phyloP scores from a whole-genome alignment of 768 basidiomycete species.

The Suillus tomentosus region DNA sequence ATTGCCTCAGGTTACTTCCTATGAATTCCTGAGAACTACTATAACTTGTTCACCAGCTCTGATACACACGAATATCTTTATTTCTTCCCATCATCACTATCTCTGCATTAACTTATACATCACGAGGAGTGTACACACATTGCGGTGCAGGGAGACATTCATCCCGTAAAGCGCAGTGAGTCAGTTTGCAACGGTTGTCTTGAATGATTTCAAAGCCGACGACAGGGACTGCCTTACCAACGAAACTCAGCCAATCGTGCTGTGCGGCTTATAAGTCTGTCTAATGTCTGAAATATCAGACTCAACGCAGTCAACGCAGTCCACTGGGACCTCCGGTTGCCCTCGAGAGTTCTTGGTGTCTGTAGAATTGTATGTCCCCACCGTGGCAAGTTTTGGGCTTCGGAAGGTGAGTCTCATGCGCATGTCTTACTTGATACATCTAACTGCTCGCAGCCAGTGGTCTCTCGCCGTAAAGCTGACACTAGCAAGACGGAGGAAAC shows the following conservation, averaged over 20 bases:
- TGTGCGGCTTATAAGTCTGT: neutral
- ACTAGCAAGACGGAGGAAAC: slow-evolving; percentile 51
- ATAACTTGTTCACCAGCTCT: neutral
- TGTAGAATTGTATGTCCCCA: slow-evolving; percentile 63
- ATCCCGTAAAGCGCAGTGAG: neutral
- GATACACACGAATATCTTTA: slow-evolving; percentile 8
- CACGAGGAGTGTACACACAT: neutral
- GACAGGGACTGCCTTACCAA: neutral
- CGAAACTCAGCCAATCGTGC: slow-evolving; percentile 1
- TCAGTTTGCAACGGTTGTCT: neutral
- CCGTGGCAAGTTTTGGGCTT: slow-evolving; percentile 47
- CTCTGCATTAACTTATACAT: neutral
- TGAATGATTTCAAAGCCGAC: neutral
- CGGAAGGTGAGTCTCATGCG: slow-evolving; percentile 54
- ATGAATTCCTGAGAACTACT: slow-evolving; percentile 4
- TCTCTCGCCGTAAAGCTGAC: slow-evolving; percentile 55
- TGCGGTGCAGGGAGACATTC: neutral
- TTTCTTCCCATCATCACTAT: slow-evolving; percentile 4
- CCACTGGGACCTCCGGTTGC: slow-evolving; percentile 14
- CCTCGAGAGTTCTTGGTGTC: slow-evolving; percentile 59
- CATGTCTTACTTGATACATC: slow-evolving; percentile 5
- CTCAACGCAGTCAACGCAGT: slow-evolving; percentile 8
- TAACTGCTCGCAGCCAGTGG: slow-evolving; percentile 39
- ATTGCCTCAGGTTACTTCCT: neutral
- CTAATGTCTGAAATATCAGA: slow-evolving; percentile 10